These are phyloP conservation scores for Podila verticillata DNA, from an alignment of 192 early-diverging fungal genomes.

Conservation along the genomic window DNA sequence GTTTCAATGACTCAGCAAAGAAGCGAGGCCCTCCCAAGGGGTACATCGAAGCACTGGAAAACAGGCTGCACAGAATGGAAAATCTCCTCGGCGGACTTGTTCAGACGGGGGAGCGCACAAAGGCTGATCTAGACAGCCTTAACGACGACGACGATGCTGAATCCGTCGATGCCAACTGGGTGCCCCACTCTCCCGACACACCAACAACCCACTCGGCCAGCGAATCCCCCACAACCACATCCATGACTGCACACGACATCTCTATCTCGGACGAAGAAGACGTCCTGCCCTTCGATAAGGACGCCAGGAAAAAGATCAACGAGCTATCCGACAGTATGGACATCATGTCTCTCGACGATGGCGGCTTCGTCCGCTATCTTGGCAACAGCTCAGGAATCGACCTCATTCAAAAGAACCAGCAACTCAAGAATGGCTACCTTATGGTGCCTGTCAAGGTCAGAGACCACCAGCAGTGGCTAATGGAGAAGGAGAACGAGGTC, in stretches of 20 bases:
- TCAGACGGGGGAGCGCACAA: constrained; percentile 56
- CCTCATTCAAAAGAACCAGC: constrained; percentile 71
- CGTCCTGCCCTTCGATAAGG: constrained; percentile 11
- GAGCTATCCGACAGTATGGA: constrained; percentile 66
- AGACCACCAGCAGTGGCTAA: constrained; percentile 24
- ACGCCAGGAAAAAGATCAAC: constrained; percentile 46
- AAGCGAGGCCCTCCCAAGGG: constrained; percentile 87
- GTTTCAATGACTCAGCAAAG: constrained; percentile 23
- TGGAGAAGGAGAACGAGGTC: constrained; percentile 18
- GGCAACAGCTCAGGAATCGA: constrained; percentile 81
- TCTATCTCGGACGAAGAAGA: constrained; percentile 16
- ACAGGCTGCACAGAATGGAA: constrained; percentile 77
- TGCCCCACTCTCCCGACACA: constrained; percentile 27
- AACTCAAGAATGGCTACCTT: constrained; percentile 59
- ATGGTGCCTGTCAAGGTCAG: constrained; percentile 49
- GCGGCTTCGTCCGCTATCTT: constrained; percentile 74
- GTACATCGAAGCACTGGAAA: constrained; percentile 87
- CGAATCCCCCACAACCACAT: constrained; percentile 5
- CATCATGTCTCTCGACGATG: constrained; percentile 73
- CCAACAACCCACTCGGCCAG: background rate
- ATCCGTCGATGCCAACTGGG: constrained; percentile 35
- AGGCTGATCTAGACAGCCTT: constrained; percentile 32
- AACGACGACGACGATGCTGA: constrained; percentile 39
- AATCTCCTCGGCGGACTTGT: constrained; percentile 67
- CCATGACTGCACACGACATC: background rate